Evolutionary conservation across 108 stramenopile species (phyloP).

Genomic region (Bacterosira constricta): DNA sequence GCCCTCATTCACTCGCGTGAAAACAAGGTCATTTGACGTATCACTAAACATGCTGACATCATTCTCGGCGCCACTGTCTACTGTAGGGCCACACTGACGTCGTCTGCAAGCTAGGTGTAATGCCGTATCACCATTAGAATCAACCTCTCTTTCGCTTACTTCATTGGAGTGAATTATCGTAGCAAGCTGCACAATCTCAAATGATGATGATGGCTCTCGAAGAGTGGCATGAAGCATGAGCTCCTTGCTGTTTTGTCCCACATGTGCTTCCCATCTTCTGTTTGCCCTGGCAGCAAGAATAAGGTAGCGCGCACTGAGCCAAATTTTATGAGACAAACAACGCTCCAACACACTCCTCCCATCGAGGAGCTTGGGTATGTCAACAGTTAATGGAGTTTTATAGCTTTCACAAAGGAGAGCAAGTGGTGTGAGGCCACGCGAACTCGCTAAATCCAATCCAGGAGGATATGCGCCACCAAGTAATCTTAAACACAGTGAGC

Average conservation of each 20-base stretch:
- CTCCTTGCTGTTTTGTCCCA: not conserved
- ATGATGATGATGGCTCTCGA: constrained; percentile 14
- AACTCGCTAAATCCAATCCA: not conserved
- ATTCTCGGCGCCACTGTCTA: not conserved
- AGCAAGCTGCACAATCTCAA: constrained; percentile 12
- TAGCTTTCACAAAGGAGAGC: constrained; percentile 22
- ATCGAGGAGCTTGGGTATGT: constrained; percentile 10
- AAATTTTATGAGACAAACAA: constrained; percentile 20
- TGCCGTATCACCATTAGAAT: constrained; percentile 15
- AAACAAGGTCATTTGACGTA: constrained; percentile 1
- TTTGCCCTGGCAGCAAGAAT: constrained; percentile 11
- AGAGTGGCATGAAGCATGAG: constrained; percentile 11
- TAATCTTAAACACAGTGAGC: constrained; percentile 19
- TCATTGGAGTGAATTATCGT: not conserved
- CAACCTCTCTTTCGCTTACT: not conserved
- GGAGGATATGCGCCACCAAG: constrained; percentile 23
- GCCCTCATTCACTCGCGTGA: not conserved
- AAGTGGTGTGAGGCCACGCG: constrained; percentile 11
- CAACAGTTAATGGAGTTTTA: constrained; percentile 12
- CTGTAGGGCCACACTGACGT: constrained; percentile 15
- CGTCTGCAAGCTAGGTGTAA: constrained; percentile 15
- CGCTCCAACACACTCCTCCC: constrained; percentile 2
- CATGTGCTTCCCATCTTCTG: constrained; percentile 11
- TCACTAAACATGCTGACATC: not conserved
- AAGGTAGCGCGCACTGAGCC: constrained; percentile 22